Conservation (phyloP, 2,329 filamentous ascomycete species). For the Botrytis porri region DNA sequence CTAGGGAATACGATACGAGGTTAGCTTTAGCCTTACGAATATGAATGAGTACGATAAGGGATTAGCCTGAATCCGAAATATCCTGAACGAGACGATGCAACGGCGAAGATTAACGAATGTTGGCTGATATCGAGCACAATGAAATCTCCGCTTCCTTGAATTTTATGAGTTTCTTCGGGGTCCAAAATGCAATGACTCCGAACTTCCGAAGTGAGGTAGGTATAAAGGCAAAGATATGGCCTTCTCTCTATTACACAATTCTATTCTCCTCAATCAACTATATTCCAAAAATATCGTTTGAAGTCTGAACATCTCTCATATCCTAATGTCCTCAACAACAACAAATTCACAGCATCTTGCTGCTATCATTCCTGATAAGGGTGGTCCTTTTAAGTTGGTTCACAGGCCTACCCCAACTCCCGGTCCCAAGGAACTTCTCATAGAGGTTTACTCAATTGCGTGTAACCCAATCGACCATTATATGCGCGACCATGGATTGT, state of each 20-base stretch:
- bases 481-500: slow-evolving; percentile 39
- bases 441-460: slow-evolving; percentile 42
- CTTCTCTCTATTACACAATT: background rate
- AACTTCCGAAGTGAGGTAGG: background rate
- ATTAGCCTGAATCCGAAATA: background rate
- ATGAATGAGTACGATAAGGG: background rate
- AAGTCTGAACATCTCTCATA: background rate
- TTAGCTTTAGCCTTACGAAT: background rate
- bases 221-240: background rate
- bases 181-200: background rate
- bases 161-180: background rate
- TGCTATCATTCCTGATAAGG: slow-evolving; percentile 5
- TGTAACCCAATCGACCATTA: slow-evolving; percentile 43
- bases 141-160: background rate
- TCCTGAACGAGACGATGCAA: background rate
- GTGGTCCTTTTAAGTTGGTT: background rate
- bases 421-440: slow-evolving; percentile 42
- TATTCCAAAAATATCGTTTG: background rate
- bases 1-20: background rate
- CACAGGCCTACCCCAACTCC: slow-evolving; percentile 38
- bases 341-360: slow-evolving; percentile 6
- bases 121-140: background rate
- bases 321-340: background rate
- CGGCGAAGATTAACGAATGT: background rate
- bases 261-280: background rate